These are phyloP conservation scores for Herpetomonas tarakana DNA, from an alignment of 208 protist genomes.

Conservation along the genomic window DNA sequence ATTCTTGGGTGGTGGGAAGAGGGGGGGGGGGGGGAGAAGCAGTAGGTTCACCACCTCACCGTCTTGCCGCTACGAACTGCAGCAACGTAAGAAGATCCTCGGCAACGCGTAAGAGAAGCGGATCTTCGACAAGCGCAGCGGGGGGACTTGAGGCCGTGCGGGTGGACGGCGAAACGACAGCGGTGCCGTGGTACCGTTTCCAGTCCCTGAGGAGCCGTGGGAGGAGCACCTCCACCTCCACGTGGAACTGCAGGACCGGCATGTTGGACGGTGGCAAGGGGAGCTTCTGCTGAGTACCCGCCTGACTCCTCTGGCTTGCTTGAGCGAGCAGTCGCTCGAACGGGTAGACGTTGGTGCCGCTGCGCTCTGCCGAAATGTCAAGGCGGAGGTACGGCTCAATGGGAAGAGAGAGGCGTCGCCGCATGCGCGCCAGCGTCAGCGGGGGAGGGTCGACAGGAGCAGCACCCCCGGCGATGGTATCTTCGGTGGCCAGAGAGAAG, in stretches of 20 bases:
- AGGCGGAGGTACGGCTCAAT: constrained; percentile 1
- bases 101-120: constrained; percentile 40
- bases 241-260: constrained; percentile 1
- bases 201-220: constrained; percentile 35
- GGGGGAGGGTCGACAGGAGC: not conserved
- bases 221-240: constrained; percentile 71
- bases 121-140: constrained; percentile 7
- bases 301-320: not conserved
- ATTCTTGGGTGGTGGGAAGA: too few relatives aligned
- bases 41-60: constrained; percentile 9
- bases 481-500: constrained; percentile 21
- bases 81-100: constrained; percentile 45
- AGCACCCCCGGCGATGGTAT: not conserved
- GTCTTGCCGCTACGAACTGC: constrained; percentile 43
- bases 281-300: not conserved
- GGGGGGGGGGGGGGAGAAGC: too few relatives aligned
- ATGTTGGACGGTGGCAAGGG: not conserved
- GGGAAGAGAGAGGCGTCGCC: not conserved
- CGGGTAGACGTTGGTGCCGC: not conserved
- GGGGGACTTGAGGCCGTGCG: not conserved
- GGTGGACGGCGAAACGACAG: constrained; percentile 3
- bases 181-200: constrained; percentile 19
- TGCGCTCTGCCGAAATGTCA: constrained; percentile 5
- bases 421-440: not conserved
- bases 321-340: not conserved